These are phyloP conservation scores for Meyerozyma guilliermondii DNA, from an alignment of 1,139 yeast species.

Conservation along the genomic window DNA sequence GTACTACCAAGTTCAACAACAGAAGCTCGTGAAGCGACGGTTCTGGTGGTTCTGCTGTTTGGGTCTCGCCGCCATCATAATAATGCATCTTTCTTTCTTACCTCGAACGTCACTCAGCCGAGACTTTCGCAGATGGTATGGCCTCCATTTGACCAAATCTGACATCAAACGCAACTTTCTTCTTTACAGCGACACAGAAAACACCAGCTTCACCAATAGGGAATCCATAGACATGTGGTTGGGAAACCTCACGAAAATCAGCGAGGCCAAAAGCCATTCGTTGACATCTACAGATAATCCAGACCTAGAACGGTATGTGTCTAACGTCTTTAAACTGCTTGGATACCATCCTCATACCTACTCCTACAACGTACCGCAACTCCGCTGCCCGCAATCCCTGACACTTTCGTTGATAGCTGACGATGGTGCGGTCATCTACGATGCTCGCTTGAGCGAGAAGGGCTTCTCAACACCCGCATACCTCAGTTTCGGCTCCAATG, in stretches of 20 bases:
- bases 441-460: constrained; percentile 23
- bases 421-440: constrained; percentile 19
- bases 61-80: constrained; percentile 10
- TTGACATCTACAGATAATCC: constrained; percentile 1
- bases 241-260: not conserved
- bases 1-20: not conserved
- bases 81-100: constrained; percentile 10
- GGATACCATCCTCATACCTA: constrained; percentile 8
- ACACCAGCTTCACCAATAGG: not conserved
- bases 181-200: constrained; percentile 7
- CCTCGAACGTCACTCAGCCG: constrained; percentile 14
- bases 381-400: constrained; percentile 23
- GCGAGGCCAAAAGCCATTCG: not conserved
- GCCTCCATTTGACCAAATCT: constrained; percentile 9
- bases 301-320: not conserved
- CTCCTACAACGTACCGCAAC: constrained; percentile 14
- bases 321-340: not conserved
- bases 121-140: constrained; percentile 14
- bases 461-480: constrained; percentile 32
- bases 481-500: constrained; percentile 27
- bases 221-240: constrained; percentile 1
- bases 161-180: constrained; percentile 11
- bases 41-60: constrained; percentile 11
- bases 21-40: constrained; percentile 4
- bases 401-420: constrained; percentile 19